Conservation (phyloP, 305 asterid genomes). For the Salvia sclarea region DNA sequence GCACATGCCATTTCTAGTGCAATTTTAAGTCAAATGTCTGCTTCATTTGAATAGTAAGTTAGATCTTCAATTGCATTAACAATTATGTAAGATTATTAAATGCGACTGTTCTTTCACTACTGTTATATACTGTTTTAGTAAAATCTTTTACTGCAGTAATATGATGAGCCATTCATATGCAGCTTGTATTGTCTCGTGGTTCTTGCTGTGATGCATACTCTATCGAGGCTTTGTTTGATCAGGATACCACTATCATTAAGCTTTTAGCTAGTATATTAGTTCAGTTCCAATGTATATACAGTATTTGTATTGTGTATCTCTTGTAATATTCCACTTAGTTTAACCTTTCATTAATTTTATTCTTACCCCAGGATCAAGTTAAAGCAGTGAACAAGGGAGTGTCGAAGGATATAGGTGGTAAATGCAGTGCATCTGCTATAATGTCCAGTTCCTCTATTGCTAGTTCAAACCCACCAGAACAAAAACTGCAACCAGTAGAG, state of each 20-base stretch:
- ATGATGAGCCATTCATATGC: neutral
- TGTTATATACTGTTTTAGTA: neutral
- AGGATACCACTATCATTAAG: conserved; percentile 8
- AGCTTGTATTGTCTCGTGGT: conserved; percentile 1
- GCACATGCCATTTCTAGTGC: conserved; percentile 17
- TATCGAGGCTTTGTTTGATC: conserved; percentile 14
- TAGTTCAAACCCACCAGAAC: conserved; percentile 43
- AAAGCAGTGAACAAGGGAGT: conserved; percentile 34
- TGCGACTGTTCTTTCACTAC: neutral
- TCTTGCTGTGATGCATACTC: conserved; percentile 21
- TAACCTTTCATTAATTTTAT: conserved; percentile 24
- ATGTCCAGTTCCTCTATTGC: conserved; percentile 46
- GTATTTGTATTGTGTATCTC: conserved; percentile 5
- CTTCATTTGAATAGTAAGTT: conserved; percentile 5
- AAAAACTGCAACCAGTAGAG: conserved; percentile 32
- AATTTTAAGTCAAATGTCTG: conserved; percentile 11
- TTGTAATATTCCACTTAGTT: conserved; percentile 15
- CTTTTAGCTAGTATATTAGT: conserved; percentile 13
- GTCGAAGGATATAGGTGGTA: conserved; percentile 31
- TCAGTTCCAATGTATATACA: conserved; percentile 7
- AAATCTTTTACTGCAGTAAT: conserved; percentile 10
- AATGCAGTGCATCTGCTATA: conserved; percentile 34
- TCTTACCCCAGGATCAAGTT: conserved; percentile 49
- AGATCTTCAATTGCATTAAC: neutral
- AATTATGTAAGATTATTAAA: neutral